A percentile compares a stretch with the other conserved stretches of the same genome.
phyloP scores from a whole-genome alignment of 2,329 filamentous ascomycete species.

The Penicillium paneum region DNA sequence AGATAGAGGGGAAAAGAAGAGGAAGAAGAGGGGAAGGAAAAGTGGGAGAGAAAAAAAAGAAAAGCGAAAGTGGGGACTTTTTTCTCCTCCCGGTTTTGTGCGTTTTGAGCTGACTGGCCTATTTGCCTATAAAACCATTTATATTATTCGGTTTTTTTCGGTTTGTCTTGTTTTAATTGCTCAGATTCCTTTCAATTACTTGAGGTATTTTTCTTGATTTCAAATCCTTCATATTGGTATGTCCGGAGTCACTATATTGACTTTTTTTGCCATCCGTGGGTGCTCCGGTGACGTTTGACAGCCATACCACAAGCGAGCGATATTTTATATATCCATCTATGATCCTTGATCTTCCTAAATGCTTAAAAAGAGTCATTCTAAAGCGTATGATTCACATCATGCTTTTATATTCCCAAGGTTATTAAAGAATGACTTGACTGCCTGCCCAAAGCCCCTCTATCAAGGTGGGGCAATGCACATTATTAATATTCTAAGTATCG shows the following conservation, averaged over 20 bases:
- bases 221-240: neutral
- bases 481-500: neutral
- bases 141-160: too few relatives aligned
- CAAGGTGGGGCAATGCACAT: slow-evolving; percentile 1
- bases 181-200: neutral
- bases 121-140: neutral
- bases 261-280: neutral
- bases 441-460: slow-evolving; percentile 2
- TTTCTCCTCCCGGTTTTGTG: slow-evolving; percentile 24
- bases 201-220: slow-evolving; percentile 1
- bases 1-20: slow-evolving; percentile 29
- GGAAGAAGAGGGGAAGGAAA: slow-evolving; percentile 30
- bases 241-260: slow-evolving; percentile 2
- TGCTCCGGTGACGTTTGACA: slow-evolving; percentile 6
- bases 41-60: slow-evolving; percentile 29
- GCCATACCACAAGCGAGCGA: neutral
- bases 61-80: slow-evolving; percentile 29
- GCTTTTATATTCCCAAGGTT: neutral
- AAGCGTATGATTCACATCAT: neutral
- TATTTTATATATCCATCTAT: neutral
- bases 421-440: neutral
- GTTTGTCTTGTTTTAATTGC: neutral
- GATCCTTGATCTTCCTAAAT: neutral
- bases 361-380: neutral
- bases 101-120: slow-evolving; percentile 15